Evolutionary conservation across 2,329 filamentous ascomycete species (phyloP).

Genomic region (Sporothrix brunneoviolacea): DNA sequence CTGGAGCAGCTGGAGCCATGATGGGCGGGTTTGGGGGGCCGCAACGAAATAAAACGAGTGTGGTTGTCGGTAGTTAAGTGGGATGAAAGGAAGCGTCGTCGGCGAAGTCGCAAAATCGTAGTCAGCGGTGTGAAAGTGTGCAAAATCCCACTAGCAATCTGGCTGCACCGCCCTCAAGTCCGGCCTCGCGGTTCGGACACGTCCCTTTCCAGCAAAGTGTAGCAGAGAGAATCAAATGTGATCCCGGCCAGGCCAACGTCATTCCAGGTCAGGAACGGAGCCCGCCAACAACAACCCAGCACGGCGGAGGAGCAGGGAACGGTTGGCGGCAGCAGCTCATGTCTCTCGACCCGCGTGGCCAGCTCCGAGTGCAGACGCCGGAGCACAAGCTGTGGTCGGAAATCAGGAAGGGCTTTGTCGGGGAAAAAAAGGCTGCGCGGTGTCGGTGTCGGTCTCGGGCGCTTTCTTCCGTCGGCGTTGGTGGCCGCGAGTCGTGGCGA

Average conservation of each 20-base stretch:
- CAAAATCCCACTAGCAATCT: not conserved
- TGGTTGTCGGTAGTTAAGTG: not conserved
- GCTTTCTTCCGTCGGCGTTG: too few species aligned
- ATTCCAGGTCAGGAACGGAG: not conserved
- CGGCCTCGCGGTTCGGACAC: not conserved
- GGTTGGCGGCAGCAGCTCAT: not conserved
- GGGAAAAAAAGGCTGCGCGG: too few species aligned
- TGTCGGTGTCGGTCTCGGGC: too few species aligned
- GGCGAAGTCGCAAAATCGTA: not conserved
- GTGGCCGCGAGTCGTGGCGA: too few species aligned
- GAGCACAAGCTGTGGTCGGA: not conserved
- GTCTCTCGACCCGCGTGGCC: not conserved
- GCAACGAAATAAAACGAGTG: not conserved
- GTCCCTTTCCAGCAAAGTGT: too few species aligned
- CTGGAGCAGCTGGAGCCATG: slow-evolving; percentile 58
- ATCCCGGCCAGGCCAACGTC: too few species aligned
- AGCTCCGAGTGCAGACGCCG: not conserved
- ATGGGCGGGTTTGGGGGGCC: slow-evolving; percentile 16
- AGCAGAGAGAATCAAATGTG: too few species aligned
- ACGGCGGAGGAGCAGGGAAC: slow-evolving; percentile 1
- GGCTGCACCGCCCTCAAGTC: not conserved
- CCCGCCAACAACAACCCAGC: not conserved
- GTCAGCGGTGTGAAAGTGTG: not conserved
- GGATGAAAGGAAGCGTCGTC: not conserved
- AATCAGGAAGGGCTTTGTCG: not conserved